Evolutionary conservation across 192 early-diverging fungal genomes (phyloP), one percentile per base, ranked within the genome.

Genomic region (Rhizophagus sp.): DNA sequence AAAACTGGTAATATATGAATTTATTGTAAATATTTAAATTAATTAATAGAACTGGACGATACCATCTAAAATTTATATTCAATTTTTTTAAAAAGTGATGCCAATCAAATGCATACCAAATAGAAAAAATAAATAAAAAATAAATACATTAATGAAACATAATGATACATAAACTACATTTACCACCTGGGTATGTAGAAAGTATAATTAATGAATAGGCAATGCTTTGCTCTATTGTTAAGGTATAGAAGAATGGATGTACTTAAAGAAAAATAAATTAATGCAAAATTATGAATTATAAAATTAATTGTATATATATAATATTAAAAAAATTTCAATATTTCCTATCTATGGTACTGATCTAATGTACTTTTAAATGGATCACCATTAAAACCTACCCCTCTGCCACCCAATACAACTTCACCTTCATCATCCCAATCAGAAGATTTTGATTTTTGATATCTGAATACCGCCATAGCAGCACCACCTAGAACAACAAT

Each of bases 361-460:
- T 71, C 69, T 17, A 71, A 44, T n/a, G 69, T 71, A 19, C 36
- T 71, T 36, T 71, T 71, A n/a, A 71, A 71, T 36, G 36, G 69
- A 71, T 71, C 69, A 36, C 39, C 39, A 33, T 1, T 15, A 33
- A 15, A 30, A 41, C 19, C 36, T 17, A 2, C 36, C n/a, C 39
- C 9, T 9, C 36, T 39, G 1, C n/a, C 22, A 9, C 24, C 27
- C 33, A 71, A 10, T 44, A 71, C 69, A 22, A 71, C 36, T n/a
- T 71, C 69, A 44, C 69, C 33, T 17, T 71, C 69, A 4, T 71
- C 69, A 19, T 71, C 69, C 69, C 69, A 71, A 44, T 71, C 36
- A 36, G 9, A 24, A 27, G 19, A 22, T 41, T 39, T 30, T 33
- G 34, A 41, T 71, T 39, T 71, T 41, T n/a, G 15, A 33, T 41